Evolutionary conservation across 305 asterid genomes (phyloP).

Genomic region (Fraxinus dipetala): DNA sequence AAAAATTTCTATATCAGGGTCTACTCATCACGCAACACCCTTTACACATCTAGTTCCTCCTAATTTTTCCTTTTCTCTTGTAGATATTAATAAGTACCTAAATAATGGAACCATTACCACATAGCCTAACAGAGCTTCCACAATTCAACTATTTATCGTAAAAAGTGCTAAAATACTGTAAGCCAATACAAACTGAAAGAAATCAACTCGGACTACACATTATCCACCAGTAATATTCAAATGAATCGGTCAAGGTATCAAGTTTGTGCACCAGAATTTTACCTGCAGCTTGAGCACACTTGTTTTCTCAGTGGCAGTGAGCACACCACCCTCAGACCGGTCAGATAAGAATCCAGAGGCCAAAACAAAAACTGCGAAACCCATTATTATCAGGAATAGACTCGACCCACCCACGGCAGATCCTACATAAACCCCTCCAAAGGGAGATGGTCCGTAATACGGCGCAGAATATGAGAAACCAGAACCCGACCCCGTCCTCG

Average conservation of each 20-base stretch:
- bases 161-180: background rate
- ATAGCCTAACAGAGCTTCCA: background rate
- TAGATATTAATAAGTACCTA: background rate
- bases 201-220: background rate
- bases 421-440: conserved; percentile 69
- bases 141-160: background rate
- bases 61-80: background rate
- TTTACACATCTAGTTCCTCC: background rate
- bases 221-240: background rate
- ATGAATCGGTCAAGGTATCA: background rate
- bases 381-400: conserved; percentile 50
- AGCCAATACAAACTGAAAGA: background rate
- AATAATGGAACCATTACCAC: background rate
- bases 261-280: conserved; percentile 2
- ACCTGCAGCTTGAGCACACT: conserved; percentile 91
- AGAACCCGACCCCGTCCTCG: conserved; percentile 43
- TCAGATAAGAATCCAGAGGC: conserved; percentile 84
- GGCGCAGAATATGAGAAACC: conserved; percentile 61
- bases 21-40: background rate
- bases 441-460: conserved; percentile 72
- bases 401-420: conserved; percentile 90
- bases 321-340: conserved; percentile 60
- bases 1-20: background rate
- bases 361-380: conserved; percentile 64
- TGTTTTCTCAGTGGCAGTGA: conserved; percentile 75